Percentiles rank a stretch among this genome's conserved stretches.
Evolutionary conservation across 805 yeast species (phyloP).

Genomic region (Ogataea zsoltii): DNA sequence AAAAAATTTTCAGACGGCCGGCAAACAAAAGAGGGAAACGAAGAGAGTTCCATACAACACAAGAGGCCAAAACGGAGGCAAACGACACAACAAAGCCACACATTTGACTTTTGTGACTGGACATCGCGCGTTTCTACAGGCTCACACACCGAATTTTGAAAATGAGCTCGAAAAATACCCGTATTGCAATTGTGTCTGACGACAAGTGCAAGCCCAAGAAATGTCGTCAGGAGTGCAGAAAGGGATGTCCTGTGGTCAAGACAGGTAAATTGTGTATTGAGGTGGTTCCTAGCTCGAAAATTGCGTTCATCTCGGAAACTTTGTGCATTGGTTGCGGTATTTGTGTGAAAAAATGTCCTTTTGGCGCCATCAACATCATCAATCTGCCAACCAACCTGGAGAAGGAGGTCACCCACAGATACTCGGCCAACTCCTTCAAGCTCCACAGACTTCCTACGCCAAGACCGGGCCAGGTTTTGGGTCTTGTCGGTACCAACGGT

Average conservation of each 20-base stretch:
- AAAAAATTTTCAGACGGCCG: conserved; percentile 6
- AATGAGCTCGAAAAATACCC: conserved; percentile 48
- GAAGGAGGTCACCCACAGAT: conserved; percentile 90
- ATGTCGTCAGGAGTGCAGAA: conserved; percentile 97
- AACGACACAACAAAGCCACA: not conserved
- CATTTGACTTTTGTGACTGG: no score
- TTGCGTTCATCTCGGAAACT: conserved; percentile 91
- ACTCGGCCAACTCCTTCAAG: conserved; percentile 96
- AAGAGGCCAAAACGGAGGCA: not conserved
- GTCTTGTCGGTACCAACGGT: conserved; percentile 98
- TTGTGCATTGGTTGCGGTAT: conserved; percentile 99
- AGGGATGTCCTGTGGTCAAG: conserved; percentile 96
- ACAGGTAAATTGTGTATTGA: conserved; percentile 98
- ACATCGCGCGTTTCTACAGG: no score
- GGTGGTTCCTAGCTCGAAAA: conserved; percentile 85
- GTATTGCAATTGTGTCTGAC: conserved; percentile 93
- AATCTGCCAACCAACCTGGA: conserved; percentile 96
- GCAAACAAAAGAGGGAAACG: not conserved
- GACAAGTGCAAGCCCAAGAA: conserved; percentile 98
- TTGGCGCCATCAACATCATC: conserved; percentile 94
- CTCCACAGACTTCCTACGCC: conserved; percentile 97
- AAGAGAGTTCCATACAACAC: not conserved
- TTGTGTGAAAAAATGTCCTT: conserved; percentile 98
- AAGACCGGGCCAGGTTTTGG: conserved; percentile 97
- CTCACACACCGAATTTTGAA: conserved; percentile 1